A percentile compares a stretch with the other conserved stretches of the same genome.
These are phyloP conservation scores for Lichenothelia convexa DNA, from an alignment of 495 filamentous ascomycete species.

Conservation along the genomic window DNA sequence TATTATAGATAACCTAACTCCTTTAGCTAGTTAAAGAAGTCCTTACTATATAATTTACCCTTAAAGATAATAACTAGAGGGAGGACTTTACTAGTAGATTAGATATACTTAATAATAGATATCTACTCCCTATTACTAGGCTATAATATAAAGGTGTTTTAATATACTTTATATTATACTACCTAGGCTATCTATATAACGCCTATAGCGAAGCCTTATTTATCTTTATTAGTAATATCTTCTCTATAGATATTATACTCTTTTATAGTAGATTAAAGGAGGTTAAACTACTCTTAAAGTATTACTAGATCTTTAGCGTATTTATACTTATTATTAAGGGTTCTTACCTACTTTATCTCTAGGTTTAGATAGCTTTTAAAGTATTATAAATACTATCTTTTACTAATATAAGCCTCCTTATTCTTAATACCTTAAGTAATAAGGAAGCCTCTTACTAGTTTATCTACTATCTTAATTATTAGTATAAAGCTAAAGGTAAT, in stretches of 20 bases:
- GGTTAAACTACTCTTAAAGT: too few relatives aligned
- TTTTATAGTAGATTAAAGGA: conserved; percentile 6
- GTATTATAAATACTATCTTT: too few relatives aligned
- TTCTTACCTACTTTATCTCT: too few relatives aligned
- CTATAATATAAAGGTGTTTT: neutral
- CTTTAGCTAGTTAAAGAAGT: conserved; percentile 3
- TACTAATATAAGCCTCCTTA: too few relatives aligned
- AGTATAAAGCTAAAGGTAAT: too few relatives aligned
- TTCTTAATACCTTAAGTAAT: too few relatives aligned
- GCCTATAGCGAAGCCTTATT: conserved; percentile 15
- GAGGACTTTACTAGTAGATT: conserved; percentile 7
- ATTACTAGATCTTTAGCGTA: too few relatives aligned
- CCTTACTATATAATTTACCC: neutral
- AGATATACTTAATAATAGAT: conserved; percentile 7
- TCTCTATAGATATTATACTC: conserved; percentile 8
- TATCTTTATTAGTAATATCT: conserved; percentile 13
- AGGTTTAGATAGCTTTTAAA: too few relatives aligned
- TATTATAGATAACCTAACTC: conserved; percentile 7
- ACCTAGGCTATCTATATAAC: neutral
- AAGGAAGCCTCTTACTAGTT: too few relatives aligned
- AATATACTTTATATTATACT: conserved; percentile 1
- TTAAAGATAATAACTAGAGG: conserved; percentile 10
- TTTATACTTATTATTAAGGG: too few relatives aligned
- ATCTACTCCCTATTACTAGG: conserved; percentile 9
- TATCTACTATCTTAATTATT: too few relatives aligned